Evolutionary conservation across 192 early-diverging fungal genomes (phyloP).

Genomic region (Entophlyctis helioformis): DNA sequence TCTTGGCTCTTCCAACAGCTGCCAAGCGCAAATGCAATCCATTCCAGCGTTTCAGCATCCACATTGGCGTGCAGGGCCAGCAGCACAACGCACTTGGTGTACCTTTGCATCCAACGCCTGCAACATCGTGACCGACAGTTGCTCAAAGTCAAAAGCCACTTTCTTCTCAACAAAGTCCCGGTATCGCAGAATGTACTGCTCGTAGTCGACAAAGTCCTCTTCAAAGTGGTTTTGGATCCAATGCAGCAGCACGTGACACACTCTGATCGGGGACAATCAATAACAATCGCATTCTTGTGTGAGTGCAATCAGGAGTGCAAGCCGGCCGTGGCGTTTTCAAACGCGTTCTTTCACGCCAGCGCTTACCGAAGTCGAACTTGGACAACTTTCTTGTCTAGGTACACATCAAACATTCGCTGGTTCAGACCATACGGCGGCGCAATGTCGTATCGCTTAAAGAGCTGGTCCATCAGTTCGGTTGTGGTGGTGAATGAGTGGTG

Average conservation of each 20-base stretch:
- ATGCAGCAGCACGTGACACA: slow-evolving; percentile 18
- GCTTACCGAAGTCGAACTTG: slow-evolving; percentile 26
- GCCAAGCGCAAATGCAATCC: too few relatives aligned
- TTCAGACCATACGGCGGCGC: slow-evolving; percentile 27
- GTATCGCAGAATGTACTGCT: slow-evolving; percentile 22
- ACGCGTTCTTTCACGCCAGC: too few relatives aligned
- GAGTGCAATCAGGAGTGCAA: too few relatives aligned
- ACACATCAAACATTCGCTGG: slow-evolving; percentile 22
- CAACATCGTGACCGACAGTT: slow-evolving; percentile 17
- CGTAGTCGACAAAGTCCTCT: slow-evolving; percentile 33
- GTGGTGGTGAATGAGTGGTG: slow-evolving; percentile 49
- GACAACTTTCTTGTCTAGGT: slow-evolving; percentile 29
- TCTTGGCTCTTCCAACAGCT: too few relatives aligned
- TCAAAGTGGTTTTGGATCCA: slow-evolving; percentile 39
- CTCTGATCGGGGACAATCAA: too few relatives aligned
- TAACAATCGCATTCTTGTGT: background rate
- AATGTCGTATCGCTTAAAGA: slow-evolving; percentile 27
- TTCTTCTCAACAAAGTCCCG: slow-evolving; percentile 32
- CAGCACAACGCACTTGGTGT: too few relatives aligned
- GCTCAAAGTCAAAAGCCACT: slow-evolving; percentile 27
- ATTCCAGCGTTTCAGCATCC: too few relatives aligned
- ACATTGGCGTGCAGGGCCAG: too few relatives aligned
- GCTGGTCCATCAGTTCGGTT: slow-evolving; percentile 24
- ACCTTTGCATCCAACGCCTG: slow-evolving; percentile 17
- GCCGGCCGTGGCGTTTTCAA: too few relatives aligned